phyloP scores from a whole-genome alignment of 176 grass and related monocot genomes.

The Aechmea fasciata region DNA sequence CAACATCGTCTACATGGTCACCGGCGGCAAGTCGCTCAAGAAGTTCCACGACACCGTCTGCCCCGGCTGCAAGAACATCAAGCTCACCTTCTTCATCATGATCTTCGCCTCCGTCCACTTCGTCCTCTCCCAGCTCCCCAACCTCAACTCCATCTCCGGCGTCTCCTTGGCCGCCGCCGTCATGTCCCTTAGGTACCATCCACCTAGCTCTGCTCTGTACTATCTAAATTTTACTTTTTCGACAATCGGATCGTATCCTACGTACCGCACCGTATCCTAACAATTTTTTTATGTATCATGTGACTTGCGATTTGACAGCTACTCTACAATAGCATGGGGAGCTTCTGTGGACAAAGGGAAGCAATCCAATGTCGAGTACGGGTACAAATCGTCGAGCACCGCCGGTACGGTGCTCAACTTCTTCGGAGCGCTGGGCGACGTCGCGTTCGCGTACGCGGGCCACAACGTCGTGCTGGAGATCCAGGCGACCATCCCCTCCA shows the following conservation, averaged over 20 bases:
- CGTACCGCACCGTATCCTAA: no score
- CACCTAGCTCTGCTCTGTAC: no score
- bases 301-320: constrained; percentile 15
- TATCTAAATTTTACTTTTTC: no score
- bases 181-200: constrained; percentile 55
- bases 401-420: constrained; percentile 29
- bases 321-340: constrained; percentile 59
- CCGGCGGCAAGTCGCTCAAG: constrained; percentile 52
- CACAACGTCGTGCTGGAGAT: constrained; percentile 68
- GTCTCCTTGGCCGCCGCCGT: constrained; percentile 51
- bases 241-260: no score
- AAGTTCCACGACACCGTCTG: constrained; percentile 32
- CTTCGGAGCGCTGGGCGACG: constrained; percentile 34
- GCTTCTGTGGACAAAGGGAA: constrained; percentile 29
- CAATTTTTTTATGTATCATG: no score
- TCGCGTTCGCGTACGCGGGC: constrained; percentile 51
- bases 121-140: constrained; percentile 44
- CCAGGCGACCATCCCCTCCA: constrained; percentile 59
- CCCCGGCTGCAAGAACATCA: constrained; percentile 3
- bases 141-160: constrained; percentile 53
- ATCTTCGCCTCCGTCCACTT: constrained; percentile 40
- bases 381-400: constrained; percentile 14
- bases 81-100: constrained; percentile 37
- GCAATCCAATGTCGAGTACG: constrained; percentile 24
- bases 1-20: constrained; percentile 71